Evolutionary conservation across 2,329 filamentous ascomycete genomes (phyloP).

Genomic region (Aspergillus versicolor): DNA sequence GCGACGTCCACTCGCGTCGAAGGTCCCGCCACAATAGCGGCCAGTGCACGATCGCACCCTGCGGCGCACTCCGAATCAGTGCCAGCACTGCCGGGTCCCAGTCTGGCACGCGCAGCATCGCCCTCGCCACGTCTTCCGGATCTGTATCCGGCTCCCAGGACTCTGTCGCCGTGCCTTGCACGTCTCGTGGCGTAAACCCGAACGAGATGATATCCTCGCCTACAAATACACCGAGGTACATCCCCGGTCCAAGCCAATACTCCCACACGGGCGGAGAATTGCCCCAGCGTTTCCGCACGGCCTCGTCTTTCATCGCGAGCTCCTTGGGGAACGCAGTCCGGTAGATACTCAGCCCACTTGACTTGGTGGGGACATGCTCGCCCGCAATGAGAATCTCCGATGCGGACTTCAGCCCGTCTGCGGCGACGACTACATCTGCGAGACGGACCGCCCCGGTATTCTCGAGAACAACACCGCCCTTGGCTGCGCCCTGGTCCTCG

Average conservation of each 20-base stretch:
- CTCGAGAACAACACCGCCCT: background rate
- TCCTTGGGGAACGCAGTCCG: constrained; percentile 14
- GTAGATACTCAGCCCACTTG: constrained; percentile 14
- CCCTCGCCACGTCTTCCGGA: constrained; percentile 13
- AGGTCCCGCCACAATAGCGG: constrained; percentile 50
- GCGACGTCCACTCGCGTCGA: constrained; percentile 41
- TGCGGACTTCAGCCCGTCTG: constrained; percentile 7
- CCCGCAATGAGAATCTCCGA: constrained; percentile 7
- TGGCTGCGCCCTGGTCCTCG: background rate
- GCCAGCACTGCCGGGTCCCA: constrained; percentile 14
- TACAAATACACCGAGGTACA: constrained; percentile 7
- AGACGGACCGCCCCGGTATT: background rate
- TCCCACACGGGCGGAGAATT: background rate
- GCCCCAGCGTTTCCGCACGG: constrained; percentile 11
- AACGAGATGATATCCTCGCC: constrained; percentile 1
- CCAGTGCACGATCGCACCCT: constrained; percentile 46
- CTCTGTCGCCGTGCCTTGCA: constrained; percentile 1
- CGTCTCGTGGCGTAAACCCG: constrained; percentile 12
- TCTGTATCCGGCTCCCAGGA: constrained; percentile 13
- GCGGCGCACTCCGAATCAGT: constrained; percentile 21
- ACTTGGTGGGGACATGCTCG: background rate
- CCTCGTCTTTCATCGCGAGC: constrained; percentile 19
- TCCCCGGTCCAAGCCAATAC: constrained; percentile 10
- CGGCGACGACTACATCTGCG: constrained; percentile 11
- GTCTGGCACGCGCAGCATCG: constrained; percentile 9